phyloP scores from a whole-genome alignment of 768 basidiomycete genomes.

The Mycena metata region DNA sequence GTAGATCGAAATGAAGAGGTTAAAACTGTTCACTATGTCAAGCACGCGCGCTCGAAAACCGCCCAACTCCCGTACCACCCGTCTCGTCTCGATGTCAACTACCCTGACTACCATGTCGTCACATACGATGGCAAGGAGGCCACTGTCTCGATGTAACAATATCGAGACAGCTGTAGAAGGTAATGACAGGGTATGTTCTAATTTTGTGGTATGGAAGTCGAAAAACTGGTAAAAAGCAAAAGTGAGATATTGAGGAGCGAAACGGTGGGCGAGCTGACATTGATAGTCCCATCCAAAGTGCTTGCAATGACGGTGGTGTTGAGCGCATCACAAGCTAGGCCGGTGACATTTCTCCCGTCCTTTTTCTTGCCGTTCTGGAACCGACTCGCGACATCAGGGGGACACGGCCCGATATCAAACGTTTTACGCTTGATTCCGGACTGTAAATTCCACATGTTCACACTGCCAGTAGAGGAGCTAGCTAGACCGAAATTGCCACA shows the following conservation, averaged over 20 bases:
- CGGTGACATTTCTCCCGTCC: slow-evolving; percentile 74
- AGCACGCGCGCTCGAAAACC: slow-evolving; percentile 89
- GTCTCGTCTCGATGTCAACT: slow-evolving; percentile 90
- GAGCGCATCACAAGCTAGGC: slow-evolving; percentile 87
- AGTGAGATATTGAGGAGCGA: slow-evolving; percentile 9
- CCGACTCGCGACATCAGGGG: slow-evolving; percentile 64
- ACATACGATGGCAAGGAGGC: slow-evolving; percentile 84
- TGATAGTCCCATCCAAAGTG: slow-evolving; percentile 90
- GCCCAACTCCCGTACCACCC: slow-evolving; percentile 89
- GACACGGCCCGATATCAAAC: slow-evolving; percentile 77
- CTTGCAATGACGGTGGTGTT: slow-evolving; percentile 86
- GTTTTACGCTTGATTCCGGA: slow-evolving; percentile 88
- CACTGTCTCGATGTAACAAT: slow-evolving; percentile 85
- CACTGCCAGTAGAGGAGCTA: slow-evolving; percentile 82
- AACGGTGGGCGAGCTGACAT: slow-evolving; percentile 66
- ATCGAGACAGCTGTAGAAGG: slow-evolving; percentile 80
- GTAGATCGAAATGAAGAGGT: slow-evolving; percentile 8
- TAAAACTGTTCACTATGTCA: slow-evolving; percentile 76
- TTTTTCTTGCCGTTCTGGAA: slow-evolving; percentile 57
- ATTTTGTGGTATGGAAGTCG: slow-evolving; percentile 89
- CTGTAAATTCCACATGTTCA: slow-evolving; percentile 98
- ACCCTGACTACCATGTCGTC: slow-evolving; percentile 90
- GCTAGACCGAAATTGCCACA: slow-evolving; percentile 97
- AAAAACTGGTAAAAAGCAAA: slow-evolving; percentile 78
- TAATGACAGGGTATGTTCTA: slow-evolving; percentile 76